A percentile compares a stretch with the other conserved stretches of the same genome.
Evolutionary conservation across 23 red algal species (phyloP).

Genomic region (Gracilaria vermiculophylla): DNA sequence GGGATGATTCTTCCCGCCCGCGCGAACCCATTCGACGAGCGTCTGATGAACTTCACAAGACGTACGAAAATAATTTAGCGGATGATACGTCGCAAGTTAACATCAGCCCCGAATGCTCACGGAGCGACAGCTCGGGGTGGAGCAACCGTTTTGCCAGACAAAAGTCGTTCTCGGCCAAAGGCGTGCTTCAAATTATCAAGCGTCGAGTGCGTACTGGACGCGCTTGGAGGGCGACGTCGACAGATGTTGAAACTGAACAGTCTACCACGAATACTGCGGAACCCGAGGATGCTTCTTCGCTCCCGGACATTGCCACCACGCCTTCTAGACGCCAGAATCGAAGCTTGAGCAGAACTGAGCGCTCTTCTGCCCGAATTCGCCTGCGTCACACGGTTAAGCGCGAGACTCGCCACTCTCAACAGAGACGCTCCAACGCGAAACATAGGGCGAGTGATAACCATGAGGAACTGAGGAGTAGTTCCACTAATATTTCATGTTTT

Average conservation of each 20-base stretch:
- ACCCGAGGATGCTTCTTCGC: not conserved
- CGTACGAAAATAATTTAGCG: not conserved
- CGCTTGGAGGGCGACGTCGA: not conserved
- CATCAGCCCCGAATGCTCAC: not conserved
- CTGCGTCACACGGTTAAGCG: not conserved
- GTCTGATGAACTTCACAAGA: conserved; percentile 1
- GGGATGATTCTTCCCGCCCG: not conserved
- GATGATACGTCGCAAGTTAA: not conserved
- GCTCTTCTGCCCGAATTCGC: conserved; percentile 4
- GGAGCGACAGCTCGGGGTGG: conserved; percentile 5
- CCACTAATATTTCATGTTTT: conserved; percentile 12
- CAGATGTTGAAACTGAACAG: not conserved
- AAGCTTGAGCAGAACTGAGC: not conserved
- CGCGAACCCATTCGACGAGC: not conserved
- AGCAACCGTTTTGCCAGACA: conserved; percentile 10
- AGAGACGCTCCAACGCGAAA: not conserved
- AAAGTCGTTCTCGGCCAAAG: conserved; percentile 15
- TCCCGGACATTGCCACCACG: not conserved
- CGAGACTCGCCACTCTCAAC: not conserved
- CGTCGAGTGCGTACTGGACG: conserved; percentile 7
- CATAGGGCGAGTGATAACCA: not conserved
- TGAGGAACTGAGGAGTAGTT: not conserved
- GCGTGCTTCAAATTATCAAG: not conserved
- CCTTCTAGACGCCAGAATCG: not conserved
- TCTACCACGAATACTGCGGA: not conserved